Conservation (phyloP, 352 stramenopile species). For the Phytopythium aichiense region DNA sequence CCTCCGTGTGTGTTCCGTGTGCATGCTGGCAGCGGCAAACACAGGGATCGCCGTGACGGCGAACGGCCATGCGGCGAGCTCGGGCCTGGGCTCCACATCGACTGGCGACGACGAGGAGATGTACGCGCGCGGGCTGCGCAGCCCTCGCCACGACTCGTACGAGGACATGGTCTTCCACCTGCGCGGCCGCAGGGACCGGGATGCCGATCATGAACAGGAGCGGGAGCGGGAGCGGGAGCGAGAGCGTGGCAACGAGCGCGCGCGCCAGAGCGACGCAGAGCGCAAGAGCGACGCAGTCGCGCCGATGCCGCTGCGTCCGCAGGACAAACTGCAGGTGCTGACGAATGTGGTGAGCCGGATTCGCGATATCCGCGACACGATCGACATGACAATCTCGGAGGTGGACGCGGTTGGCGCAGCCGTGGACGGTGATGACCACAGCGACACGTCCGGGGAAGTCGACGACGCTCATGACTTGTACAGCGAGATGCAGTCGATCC, state of each 20-base stretch:
- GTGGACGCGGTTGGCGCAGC: slow-evolving; percentile 15
- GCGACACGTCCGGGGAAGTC: slow-evolving; percentile 24
- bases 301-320: slow-evolving; percentile 17
- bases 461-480: slow-evolving; percentile 27
- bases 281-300: slow-evolving; percentile 13
- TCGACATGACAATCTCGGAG: slow-evolving; percentile 62
- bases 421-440: slow-evolving; percentile 19
- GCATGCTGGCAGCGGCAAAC: slow-evolving; percentile 39
- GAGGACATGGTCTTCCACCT: slow-evolving; percentile 63
- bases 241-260: slow-evolving; percentile 20
- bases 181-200: slow-evolving; percentile 42
- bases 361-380: slow-evolving; percentile 59
- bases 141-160: slow-evolving; percentile 49
- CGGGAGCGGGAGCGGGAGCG: slow-evolving; percentile 33
- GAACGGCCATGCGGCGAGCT: not conserved
- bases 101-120: slow-evolving; percentile 36
- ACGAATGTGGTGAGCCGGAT: slow-evolving; percentile 64
- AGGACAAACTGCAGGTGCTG: slow-evolving; percentile 49
- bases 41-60: slow-evolving; percentile 11
- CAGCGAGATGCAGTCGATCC: slow-evolving; percentile 49
- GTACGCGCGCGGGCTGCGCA: slow-evolving; percentile 38
- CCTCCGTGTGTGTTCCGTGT: slow-evolving; percentile 59
- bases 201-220: slow-evolving; percentile 26
- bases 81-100: not conserved
- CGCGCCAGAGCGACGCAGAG: slow-evolving; percentile 3